Conservation (phyloP, 129 eudicot genomes). For the Chrysanthemum lavandulifolium region DNA sequence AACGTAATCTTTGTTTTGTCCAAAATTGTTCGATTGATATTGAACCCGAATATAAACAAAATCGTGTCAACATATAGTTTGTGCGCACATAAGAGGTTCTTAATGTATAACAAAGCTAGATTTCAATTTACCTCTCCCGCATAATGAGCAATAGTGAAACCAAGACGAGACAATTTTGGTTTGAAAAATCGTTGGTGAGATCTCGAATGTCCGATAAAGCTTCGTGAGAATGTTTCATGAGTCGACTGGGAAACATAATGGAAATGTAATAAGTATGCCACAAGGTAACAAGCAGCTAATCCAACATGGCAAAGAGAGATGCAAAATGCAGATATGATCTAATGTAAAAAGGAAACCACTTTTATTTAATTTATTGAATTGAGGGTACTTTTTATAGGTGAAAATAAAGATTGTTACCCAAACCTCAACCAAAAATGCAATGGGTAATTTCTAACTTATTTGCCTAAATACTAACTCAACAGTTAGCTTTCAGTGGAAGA, state of each 20-base stretch:
- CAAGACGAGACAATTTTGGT: slow-evolving; percentile 89
- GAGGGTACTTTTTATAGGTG: too few relatives aligned
- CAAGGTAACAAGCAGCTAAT: slow-evolving; percentile 6
- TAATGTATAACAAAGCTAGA: neutral
- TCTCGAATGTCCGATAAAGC: slow-evolving; percentile 89
- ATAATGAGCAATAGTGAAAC: slow-evolving; percentile 93
- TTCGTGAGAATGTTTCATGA: slow-evolving; percentile 90
- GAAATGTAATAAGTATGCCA: slow-evolving; percentile 35
- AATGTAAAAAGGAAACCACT: slow-evolving; percentile 1
- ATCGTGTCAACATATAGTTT: slow-evolving; percentile 10
- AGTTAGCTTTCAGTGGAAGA: neutral
- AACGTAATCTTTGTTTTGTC: slow-evolving; percentile 97
- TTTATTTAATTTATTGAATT: too few relatives aligned
- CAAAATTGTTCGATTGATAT: slow-evolving; percentile 85
- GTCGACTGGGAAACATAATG: slow-evolving; percentile 99
- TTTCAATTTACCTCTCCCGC: too few relatives aligned
- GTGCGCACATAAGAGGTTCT: slow-evolving; percentile 12
- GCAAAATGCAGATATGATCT: slow-evolving; percentile 3
- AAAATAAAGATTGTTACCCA: too few relatives aligned
- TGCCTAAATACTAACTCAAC: slow-evolving; percentile 2
- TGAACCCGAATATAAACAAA: slow-evolving; percentile 56
- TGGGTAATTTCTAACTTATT: neutral
- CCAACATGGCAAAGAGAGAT: slow-evolving; percentile 17
- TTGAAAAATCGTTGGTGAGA: slow-evolving; percentile 80
- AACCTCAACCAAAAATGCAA: neutral